A percentile compares a stretch with the other conserved stretches of the same genome.
Conservation (phyloP, 345 rosid species). For the Aquilaria yunnanensis region DNA sequence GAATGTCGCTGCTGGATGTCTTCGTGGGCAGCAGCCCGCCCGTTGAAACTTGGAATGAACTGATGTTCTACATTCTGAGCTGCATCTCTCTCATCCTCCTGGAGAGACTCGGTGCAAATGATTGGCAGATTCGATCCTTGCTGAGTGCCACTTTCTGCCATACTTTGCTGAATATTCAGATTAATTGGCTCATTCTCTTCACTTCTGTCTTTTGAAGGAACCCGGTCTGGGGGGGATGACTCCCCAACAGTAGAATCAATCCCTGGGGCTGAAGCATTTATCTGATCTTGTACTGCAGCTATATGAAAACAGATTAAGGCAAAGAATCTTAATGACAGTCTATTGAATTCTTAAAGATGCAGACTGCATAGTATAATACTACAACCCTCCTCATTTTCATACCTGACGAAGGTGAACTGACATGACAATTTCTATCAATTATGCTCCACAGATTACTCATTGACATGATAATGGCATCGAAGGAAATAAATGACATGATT, state of each 20-base stretch:
- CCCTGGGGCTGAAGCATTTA: slow-evolving; percentile 57
- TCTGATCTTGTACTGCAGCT: slow-evolving; percentile 70
- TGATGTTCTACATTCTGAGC: slow-evolving; percentile 63
- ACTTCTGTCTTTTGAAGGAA: slow-evolving; percentile 42
- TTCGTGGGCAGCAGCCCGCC: slow-evolving; percentile 33
- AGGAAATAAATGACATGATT: neutral
- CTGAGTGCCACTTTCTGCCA: slow-evolving; percentile 34
- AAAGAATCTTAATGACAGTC: slow-evolving; percentile 8
- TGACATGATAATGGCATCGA: neutral
- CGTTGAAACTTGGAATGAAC: slow-evolving; percentile 62
- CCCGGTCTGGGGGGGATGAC: slow-evolving; percentile 51
- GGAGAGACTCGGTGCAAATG: slow-evolving; percentile 26
- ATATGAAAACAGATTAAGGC: slow-evolving; percentile 11
- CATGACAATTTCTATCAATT: neutral
- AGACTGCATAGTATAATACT: too few species aligned
- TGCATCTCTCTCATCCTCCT: slow-evolving; percentile 43
- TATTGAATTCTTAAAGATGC: neutral
- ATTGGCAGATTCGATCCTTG: slow-evolving; percentile 19
- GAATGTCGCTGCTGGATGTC: slow-evolving; percentile 26
- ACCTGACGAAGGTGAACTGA: too few species aligned
- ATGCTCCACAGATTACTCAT: neutral
- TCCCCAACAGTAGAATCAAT: slow-evolving; percentile 73
- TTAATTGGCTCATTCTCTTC: slow-evolving; percentile 53
- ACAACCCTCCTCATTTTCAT: too few species aligned
- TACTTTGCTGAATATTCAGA: slow-evolving; percentile 33